A percentile compares a stretch with the other conserved stretches of the same genome.
phyloP scores from a whole-genome alignment of 2,329 filamentous ascomycete species.

The Didymella pomorum region DNA sequence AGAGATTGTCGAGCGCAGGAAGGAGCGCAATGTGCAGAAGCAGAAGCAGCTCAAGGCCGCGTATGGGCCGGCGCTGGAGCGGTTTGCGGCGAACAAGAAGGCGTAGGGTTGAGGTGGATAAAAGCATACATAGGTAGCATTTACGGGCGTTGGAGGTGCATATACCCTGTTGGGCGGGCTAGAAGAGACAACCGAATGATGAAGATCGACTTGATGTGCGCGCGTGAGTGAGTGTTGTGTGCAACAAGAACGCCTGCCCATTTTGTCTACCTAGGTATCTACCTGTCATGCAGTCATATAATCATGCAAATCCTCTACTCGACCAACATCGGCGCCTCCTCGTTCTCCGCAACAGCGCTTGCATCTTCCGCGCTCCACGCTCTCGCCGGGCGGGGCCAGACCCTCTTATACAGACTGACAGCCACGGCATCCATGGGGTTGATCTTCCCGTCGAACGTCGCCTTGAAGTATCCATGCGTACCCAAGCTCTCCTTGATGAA shows the following conservation, averaged over 20 bases:
- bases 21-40: constrained; percentile 61
- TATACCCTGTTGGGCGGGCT: constrained; percentile 22
- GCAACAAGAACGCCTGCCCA: constrained; percentile 17
- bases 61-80: constrained; percentile 82
- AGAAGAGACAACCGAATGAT: constrained; percentile 8
- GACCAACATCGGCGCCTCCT: constrained; percentile 13
- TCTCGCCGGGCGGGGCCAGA: constrained; percentile 71
- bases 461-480: constrained; percentile 99
- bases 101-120: constrained; percentile 8
- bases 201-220: neutral
- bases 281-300: constrained; percentile 27
- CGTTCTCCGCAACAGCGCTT: neutral
- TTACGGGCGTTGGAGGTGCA: constrained; percentile 27
- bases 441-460: constrained; percentile 93
- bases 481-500: constrained; percentile 94
- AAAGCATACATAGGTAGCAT: constrained; percentile 17
- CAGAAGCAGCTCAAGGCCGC: constrained; percentile 67
- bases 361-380: constrained; percentile 47
- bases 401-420: constrained; percentile 70
- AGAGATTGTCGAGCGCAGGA: constrained; percentile 77
- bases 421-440: constrained; percentile 95
- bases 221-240: neutral
- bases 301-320: constrained; percentile 17
- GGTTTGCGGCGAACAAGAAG: constrained; percentile 75
- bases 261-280: constrained; percentile 35